Conservation (phyloP, 768 basidiomycete genomes). For the Tubosaeta brunneosetosa region DNA sequence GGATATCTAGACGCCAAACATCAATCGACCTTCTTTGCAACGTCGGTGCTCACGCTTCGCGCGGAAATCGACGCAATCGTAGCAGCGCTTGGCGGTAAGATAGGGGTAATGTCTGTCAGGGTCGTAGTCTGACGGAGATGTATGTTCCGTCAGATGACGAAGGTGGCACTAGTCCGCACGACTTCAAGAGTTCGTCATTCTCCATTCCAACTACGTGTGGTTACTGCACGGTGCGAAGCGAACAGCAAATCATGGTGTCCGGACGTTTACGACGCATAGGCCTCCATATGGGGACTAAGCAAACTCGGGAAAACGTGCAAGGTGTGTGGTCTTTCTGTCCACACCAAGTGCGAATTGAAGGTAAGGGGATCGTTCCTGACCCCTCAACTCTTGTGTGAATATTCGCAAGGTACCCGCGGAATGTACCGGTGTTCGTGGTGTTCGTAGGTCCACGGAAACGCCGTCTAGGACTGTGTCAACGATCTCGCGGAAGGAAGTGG, state of each 20-base stretch:
- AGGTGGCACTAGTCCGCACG: conserved; percentile 65
- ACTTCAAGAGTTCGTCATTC: conserved; percentile 82
- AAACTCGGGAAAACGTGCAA: conserved; percentile 86
- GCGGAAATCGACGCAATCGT: conserved; percentile 63
- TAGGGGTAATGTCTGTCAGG: background rate
- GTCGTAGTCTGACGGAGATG: conserved; percentile 6
- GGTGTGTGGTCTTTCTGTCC: conserved; percentile 72
- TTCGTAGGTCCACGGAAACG: conserved; percentile 22
- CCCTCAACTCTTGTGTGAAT: conserved; percentile 7
- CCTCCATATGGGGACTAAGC: conserved; percentile 82
- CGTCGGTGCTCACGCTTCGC: conserved; percentile 52
- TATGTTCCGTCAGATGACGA: conserved; percentile 53
- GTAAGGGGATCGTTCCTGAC: conserved; percentile 32
- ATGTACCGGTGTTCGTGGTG: conserved; percentile 39
- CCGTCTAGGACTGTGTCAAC: conserved; percentile 31
- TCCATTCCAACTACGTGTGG: conserved; percentile 80
- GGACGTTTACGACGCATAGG: conserved; percentile 35
- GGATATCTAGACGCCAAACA: conserved; percentile 60
- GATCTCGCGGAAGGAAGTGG: conserved; percentile 30
- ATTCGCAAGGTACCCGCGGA: conserved; percentile 63
- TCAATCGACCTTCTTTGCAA: conserved; percentile 49
- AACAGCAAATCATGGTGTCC: background rate
- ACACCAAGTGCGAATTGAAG: conserved; percentile 84
- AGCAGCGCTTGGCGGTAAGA: conserved; percentile 59
- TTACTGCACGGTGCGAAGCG: conserved; percentile 64